phyloP scores from a whole-genome alignment of 164 flowering plant genomes.

The Euptelea pleiosperma region DNA sequence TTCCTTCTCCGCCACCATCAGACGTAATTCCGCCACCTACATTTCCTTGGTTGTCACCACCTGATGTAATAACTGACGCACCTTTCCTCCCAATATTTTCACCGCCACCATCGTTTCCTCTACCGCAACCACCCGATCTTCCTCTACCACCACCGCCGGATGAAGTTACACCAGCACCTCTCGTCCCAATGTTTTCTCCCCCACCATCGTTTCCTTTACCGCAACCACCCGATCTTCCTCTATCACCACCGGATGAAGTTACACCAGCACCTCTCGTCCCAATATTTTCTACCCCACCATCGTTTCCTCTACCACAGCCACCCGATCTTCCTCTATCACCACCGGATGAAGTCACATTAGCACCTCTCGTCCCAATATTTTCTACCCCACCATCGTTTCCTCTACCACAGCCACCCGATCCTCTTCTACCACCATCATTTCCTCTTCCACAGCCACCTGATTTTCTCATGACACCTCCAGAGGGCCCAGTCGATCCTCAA shows the following conservation, averaged over 20 bases:
- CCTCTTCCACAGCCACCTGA: conserved; percentile 1
- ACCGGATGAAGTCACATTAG: not conserved
- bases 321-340: not conserved
- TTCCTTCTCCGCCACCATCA: too few relatives aligned
- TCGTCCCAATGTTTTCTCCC: not conserved
- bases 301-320: not conserved
- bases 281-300: not conserved
- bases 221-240: not conserved
- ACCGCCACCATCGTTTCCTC: conserved; percentile 6
- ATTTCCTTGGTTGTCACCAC: too few relatives aligned
- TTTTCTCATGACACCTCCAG: not conserved
- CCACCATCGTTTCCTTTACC: conserved; percentile 5
- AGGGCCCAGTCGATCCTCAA: not conserved
- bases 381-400: conserved; percentile 5
- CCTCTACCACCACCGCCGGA: not conserved
- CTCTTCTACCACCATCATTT: not conserved
- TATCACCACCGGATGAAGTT: too few relatives aligned
- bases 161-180: not conserved
- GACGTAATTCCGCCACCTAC: too few relatives aligned
- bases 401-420: not conserved
- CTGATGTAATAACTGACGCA: not conserved
- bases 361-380: not conserved
- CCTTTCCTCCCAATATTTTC: not conserved
- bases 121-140: not conserved
- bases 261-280: not conserved